These are phyloP conservation scores for Candida tibetensis DNA, from an alignment of 805 yeast species.

Conservation along the genomic window DNA sequence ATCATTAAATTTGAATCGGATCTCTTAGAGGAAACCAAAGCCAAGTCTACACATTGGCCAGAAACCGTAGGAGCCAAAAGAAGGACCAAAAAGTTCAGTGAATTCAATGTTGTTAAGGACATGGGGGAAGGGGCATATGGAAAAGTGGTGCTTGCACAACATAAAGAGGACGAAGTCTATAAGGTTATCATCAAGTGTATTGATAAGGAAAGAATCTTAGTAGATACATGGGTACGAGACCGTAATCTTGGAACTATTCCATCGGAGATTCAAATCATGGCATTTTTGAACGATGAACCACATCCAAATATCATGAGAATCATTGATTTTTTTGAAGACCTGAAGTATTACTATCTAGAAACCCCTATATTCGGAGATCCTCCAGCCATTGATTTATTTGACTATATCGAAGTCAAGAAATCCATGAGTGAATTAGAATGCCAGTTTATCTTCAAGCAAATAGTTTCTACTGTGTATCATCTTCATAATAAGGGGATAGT, in stretches of 20 bases:
- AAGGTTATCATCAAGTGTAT: constrained; percentile 83
- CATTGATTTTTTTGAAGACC: constrained; percentile 91
- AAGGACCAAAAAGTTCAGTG: constrained; percentile 67
- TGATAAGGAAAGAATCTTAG: constrained; percentile 86
- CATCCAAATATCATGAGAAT: constrained; percentile 86
- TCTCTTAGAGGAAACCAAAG: constrained; percentile 34
- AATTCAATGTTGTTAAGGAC: constrained; percentile 66
- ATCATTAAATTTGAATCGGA: constrained; percentile 46
- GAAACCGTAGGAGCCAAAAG: constrained; percentile 58
- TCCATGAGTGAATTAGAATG: constrained; percentile 80
- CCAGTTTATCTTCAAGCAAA: constrained; percentile 72
- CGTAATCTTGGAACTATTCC: constrained; percentile 90
- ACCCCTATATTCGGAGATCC: constrained; percentile 87
- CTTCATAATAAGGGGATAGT: constrained; percentile 83
- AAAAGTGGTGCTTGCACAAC: constrained; percentile 77
- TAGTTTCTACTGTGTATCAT: constrained; percentile 75
- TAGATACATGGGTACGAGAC: constrained; percentile 97
- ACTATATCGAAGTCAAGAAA: constrained; percentile 80
- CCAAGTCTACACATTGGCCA: constrained; percentile 47
- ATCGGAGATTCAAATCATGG: constrained; percentile 92
- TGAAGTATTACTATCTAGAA: constrained; percentile 82
- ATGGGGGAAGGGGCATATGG: constrained; percentile 99
- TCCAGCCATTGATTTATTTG: constrained; percentile 92
- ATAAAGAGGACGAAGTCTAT: constrained; percentile 58
- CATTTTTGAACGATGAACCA: constrained; percentile 69